Conservation (phyloP, 2,329 filamentous ascomycete species). For the Thermomyces lanuginosus region DNA sequence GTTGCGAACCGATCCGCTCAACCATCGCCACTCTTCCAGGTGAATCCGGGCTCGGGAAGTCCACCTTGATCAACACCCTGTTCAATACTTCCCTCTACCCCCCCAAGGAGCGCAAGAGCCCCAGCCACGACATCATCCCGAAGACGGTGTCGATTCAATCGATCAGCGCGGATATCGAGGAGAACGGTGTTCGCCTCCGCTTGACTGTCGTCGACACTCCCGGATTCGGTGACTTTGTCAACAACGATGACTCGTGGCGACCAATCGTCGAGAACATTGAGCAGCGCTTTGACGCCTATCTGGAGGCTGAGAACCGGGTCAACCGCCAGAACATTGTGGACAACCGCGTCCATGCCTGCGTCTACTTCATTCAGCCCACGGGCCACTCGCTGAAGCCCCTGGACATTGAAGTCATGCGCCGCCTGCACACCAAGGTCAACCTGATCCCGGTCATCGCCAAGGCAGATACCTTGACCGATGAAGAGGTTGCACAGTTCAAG, state of each 20-base stretch:
- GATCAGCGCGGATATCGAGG: conserved; percentile 92
- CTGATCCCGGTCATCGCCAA: conserved; percentile 98
- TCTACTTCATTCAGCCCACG: conserved; percentile 99
- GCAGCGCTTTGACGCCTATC: conserved; percentile 93
- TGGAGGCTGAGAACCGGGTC: conserved; percentile 99
- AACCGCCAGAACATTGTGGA: conserved; percentile 99
- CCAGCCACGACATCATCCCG: conserved; percentile 92
- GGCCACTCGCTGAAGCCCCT: conserved; percentile 96
- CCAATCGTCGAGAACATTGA: conserved; percentile 99
- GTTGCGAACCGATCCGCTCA: not conserved
- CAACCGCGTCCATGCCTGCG: conserved; percentile 96
- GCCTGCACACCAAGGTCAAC: conserved; percentile 99
- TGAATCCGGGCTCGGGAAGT: conserved; percentile 98
- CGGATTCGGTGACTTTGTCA: conserved; percentile 97
- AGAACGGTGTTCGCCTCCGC: conserved; percentile 91
- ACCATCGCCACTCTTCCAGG: conserved; percentile 38
- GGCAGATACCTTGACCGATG: conserved; percentile 92
- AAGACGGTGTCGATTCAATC: conserved; percentile 94
- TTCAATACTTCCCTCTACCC: conserved; percentile 99
- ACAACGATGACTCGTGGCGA: conserved; percentile 99
- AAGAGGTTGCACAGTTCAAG: conserved; percentile 91
- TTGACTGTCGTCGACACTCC: conserved; percentile 95
- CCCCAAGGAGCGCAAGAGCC: conserved; percentile 94
- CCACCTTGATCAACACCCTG: conserved; percentile 93
- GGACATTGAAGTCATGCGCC: conserved; percentile 98